Conservation (phyloP, 495 filamentous ascomycete species). For the Ramalina peruviana region DNA sequence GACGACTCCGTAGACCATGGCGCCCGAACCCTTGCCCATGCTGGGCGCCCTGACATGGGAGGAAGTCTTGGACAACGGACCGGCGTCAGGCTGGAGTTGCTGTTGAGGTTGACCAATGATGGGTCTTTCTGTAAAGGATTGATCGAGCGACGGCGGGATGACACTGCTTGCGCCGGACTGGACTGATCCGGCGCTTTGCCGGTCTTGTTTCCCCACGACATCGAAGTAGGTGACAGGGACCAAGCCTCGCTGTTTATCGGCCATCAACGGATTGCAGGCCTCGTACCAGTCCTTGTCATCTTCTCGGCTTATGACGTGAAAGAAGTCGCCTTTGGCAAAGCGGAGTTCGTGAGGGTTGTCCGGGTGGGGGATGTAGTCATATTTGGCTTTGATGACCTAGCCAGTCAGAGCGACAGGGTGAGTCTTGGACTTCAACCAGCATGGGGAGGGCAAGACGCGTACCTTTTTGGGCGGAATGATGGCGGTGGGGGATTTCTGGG, state of each 20-base stretch:
- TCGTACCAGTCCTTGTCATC: conserved; percentile 96
- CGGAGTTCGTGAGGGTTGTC: conserved; percentile 58
- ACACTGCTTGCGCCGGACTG: conserved; percentile 44
- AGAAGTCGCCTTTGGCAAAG: conserved; percentile 91
- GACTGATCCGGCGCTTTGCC: conserved; percentile 72
- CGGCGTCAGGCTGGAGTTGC: conserved; percentile 13
- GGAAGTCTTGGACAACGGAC: conserved; percentile 3
- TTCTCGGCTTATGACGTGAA: conserved; percentile 94
- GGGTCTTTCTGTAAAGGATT: conserved; percentile 59
- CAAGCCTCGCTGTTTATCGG: conserved; percentile 64
- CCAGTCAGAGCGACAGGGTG: not conserved
- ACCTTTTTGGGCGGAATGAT: conserved; percentile 97
- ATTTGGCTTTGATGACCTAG: conserved; percentile 92
- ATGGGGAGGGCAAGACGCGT: conserved; percentile 18
- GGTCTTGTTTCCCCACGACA: conserved; percentile 73
- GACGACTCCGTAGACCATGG: conserved; percentile 92
- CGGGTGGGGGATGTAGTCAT: conserved; percentile 71
- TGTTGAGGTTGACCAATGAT: conserved; percentile 24
- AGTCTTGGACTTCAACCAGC: not conserved
- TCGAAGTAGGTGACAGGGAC: conserved; percentile 93
- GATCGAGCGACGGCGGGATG: conserved; percentile 41
- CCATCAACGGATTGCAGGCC: conserved; percentile 88
- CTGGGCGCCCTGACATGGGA: conserved; percentile 34
- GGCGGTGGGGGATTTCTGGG: conserved; percentile 84
- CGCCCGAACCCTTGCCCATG: conserved; percentile 49